A percentile compares a stretch with the other conserved stretches of the same genome.
These are phyloP conservation scores for Geranomyces variabilis DNA, from an alignment of 192 early-diverging fungal genomes.

Conservation along the genomic window DNA sequence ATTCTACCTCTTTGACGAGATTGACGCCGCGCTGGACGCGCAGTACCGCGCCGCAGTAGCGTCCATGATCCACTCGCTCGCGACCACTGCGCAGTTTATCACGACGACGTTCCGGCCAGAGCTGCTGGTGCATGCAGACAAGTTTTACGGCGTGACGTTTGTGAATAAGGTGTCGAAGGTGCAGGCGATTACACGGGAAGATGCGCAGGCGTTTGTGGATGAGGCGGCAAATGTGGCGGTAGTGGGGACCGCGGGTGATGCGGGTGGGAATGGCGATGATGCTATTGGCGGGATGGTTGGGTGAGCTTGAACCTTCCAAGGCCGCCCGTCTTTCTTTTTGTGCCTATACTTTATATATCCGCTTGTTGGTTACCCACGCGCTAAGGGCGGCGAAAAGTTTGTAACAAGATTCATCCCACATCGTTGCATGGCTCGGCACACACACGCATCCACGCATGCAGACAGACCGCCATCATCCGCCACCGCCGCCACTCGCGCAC, in stretches of 20 bases:
- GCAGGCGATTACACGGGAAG: conserved; percentile 51
- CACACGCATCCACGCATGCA: too few relatives aligned
- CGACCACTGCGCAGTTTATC: conserved; percentile 89
- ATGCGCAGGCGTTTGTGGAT: conserved; percentile 54
- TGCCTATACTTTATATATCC: too few relatives aligned
- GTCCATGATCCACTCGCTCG: conserved; percentile 88
- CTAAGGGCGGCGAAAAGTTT: too few relatives aligned
- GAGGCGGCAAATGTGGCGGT: conserved; percentile 12
- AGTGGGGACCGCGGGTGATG: neutral
- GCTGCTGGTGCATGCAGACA: conserved; percentile 85
- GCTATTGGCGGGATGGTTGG: too few relatives aligned
- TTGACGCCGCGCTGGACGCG: conserved; percentile 96
- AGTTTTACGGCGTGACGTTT: conserved; percentile 98
- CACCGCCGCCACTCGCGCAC: too few relatives aligned
- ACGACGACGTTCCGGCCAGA: conserved; percentile 98
- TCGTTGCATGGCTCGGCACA: too few relatives aligned
- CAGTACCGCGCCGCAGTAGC: conserved; percentile 94
- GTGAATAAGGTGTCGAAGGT: conserved; percentile 92
- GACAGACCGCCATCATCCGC: too few relatives aligned
- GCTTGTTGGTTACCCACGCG: too few relatives aligned
- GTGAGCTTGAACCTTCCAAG: too few relatives aligned
- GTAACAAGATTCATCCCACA: too few relatives aligned
- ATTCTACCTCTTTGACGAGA: conserved; percentile 99
- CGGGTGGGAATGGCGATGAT: neutral
- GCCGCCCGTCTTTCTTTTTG: too few relatives aligned